Evolutionary conservation across 768 basidiomycete species (phyloP).

Genomic region (Leccinum subgranulosum): DNA sequence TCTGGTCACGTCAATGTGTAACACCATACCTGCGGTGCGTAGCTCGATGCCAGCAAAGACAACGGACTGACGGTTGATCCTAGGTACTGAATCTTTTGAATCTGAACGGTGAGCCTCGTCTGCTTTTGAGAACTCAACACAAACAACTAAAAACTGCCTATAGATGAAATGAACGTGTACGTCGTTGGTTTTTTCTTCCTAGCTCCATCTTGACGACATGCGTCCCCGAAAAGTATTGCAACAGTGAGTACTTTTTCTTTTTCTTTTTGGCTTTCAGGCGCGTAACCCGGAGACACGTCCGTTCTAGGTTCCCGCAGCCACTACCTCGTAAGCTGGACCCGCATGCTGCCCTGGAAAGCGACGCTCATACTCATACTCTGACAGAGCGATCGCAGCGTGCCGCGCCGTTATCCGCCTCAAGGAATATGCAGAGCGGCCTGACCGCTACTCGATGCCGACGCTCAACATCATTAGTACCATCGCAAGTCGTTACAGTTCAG

Average conservation of each 20-base stretch:
- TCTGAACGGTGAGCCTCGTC: slow-evolving; percentile 20
- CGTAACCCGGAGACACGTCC: not conserved
- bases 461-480: slow-evolving; percentile 22
- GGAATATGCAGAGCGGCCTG: slow-evolving; percentile 42
- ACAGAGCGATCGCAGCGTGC: slow-evolving; percentile 47
- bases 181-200: not conserved
- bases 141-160: not conserved
- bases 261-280: not conserved
- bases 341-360: not conserved
- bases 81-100: slow-evolving; percentile 27
- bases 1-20: slow-evolving; percentile 60
- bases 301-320: slow-evolving; percentile 59
- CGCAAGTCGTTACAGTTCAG: slow-evolving; percentile 18
- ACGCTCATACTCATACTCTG: slow-evolving; percentile 4
- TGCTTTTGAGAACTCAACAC: not conserved
- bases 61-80: not conserved
- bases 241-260: slow-evolving; percentile 12
- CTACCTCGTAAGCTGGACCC: slow-evolving; percentile 48
- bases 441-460: slow-evolving; percentile 15
- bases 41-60: not conserved
- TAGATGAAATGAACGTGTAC: slow-evolving; percentile 29
- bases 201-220: slow-evolving; percentile 1
- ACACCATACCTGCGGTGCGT: slow-evolving; percentile 64
- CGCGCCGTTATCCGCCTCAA: slow-evolving; percentile 64
- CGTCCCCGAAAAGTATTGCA: slow-evolving; percentile 14